A percentile compares a stretch with the other conserved stretches of the same genome.
Evolutionary conservation across 2,329 filamentous ascomycete genomes (phyloP).

Genomic region (Chaetothyriales sp.): DNA sequence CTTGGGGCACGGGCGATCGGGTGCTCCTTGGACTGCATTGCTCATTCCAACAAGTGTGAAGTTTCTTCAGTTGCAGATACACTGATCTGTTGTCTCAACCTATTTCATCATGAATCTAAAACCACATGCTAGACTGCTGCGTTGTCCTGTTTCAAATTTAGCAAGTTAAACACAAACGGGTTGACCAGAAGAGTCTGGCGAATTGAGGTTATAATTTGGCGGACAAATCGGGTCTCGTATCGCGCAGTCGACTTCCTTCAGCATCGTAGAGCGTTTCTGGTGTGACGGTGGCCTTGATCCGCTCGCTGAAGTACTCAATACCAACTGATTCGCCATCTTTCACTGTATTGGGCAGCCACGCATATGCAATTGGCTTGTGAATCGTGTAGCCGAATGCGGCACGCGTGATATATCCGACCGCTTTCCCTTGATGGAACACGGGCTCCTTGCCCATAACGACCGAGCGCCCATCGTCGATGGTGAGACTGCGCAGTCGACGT

Average conservation of each 20-base stretch:
- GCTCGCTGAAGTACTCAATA: slow-evolving; percentile 48
- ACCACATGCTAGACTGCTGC: not conserved
- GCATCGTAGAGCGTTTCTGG: slow-evolving; percentile 37
- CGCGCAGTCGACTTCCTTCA: not conserved
- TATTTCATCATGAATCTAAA: not conserved
- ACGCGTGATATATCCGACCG: slow-evolving; percentile 46
- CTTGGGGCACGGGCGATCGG: too few relatives aligned
- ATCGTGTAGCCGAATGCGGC: slow-evolving; percentile 48
- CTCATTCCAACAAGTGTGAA: not conserved
- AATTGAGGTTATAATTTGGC: not conserved
- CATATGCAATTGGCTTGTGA: slow-evolving; percentile 45
- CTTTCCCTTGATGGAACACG: slow-evolving; percentile 36
- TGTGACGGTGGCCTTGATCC: slow-evolving; percentile 41
- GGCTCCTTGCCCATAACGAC: slow-evolving; percentile 51
- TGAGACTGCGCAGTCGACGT: slow-evolving; percentile 34
- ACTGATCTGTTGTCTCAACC: not conserved
- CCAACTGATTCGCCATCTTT: slow-evolving; percentile 39
- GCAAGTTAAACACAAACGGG: not conserved
- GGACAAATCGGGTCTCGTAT: not conserved
- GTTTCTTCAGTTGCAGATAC: not conserved
- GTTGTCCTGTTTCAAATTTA: not conserved
- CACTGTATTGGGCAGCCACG: slow-evolving; percentile 40
- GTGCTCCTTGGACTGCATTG: too few relatives aligned
- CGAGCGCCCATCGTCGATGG: slow-evolving; percentile 42
- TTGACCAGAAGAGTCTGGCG: too few relatives aligned